Conservation (phyloP, 2,329 filamentous ascomycete genomes). For the Amauroascus verrucosus region DNA sequence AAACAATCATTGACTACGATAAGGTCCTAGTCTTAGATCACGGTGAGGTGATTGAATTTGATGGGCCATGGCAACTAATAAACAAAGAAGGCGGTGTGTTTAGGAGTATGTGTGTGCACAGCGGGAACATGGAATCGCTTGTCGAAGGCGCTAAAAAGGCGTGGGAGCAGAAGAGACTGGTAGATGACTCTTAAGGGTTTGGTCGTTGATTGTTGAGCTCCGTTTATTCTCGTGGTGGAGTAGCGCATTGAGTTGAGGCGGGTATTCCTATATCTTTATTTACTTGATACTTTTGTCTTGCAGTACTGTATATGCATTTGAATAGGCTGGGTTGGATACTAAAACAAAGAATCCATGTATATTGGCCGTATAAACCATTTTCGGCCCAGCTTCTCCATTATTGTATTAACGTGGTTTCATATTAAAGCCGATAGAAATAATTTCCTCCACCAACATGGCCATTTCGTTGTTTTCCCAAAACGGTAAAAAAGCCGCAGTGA, state of each 20-base stretch:
- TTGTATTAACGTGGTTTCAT: no score
- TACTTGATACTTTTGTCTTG: no score
- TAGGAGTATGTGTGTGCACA: conserved; percentile 58
- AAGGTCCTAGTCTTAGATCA: conserved; percentile 92
- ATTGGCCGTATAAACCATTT: no score
- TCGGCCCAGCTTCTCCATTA: no score
- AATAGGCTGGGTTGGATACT: neutral
- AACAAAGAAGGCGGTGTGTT: conserved; percentile 58
- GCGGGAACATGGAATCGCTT: conserved; percentile 51
- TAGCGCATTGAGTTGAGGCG: neutral
- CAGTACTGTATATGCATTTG: neutral
- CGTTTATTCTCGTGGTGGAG: neutral
- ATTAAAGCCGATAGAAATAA: no score
- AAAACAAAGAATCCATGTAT: neutral
- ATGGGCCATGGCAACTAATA: conserved; percentile 76
- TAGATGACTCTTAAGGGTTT: conserved; percentile 32
- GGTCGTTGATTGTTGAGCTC: neutral
- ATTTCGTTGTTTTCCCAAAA: no score
- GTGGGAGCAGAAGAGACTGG: conserved; percentile 38
- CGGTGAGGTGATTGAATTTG: conserved; percentile 77
- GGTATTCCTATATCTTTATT: no score
- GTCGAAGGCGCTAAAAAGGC: conserved; percentile 45
- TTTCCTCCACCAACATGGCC: no score
- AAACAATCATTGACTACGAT: conserved; percentile 97
- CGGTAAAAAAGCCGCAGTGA: no score